phyloP scores from a whole-genome alignment of 305 asterid species.

The Fraxinus greggii region DNA sequence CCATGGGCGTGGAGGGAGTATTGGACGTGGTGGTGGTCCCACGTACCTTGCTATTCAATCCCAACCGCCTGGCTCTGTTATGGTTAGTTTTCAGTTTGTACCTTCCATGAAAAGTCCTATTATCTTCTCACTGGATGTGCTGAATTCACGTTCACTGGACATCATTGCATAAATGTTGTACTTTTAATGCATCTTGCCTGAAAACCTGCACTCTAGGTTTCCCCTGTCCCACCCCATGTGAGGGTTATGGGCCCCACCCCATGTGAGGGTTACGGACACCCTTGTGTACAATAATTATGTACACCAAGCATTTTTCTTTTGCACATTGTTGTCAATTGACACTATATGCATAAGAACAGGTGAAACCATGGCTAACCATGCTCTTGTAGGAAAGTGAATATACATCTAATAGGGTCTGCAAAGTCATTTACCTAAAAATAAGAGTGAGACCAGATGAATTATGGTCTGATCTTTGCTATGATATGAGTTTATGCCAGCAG shows the following conservation, averaged over 20 bases:
- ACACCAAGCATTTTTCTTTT: too few relatives aligned
- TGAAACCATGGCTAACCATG: slow-evolving; percentile 6
- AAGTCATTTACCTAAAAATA: not conserved
- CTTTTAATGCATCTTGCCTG: not conserved
- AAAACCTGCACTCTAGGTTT: not conserved
- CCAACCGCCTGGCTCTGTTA: slow-evolving; percentile 97
- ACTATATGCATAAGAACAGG: not conserved
- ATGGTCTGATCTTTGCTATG: not conserved
- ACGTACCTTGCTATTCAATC: slow-evolving; percentile 89
- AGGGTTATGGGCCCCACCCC: too few relatives aligned
- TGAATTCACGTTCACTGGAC: not conserved
- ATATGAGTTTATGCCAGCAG: not conserved
- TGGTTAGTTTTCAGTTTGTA: slow-evolving; percentile 48
- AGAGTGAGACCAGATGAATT: not conserved
- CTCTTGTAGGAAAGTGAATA: not conserved
- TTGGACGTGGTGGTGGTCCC: slow-evolving; percentile 90
- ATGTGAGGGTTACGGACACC: too few relatives aligned
- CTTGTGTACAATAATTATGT: too few relatives aligned
- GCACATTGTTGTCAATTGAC: not conserved
- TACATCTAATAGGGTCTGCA: not conserved
- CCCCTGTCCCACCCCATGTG: too few relatives aligned
- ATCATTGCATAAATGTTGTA: not conserved
- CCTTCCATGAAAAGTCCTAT: not conserved
- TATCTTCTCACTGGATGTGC: not conserved
- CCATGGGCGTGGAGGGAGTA: slow-evolving; percentile 89